phyloP scores from a whole-genome alignment of 1,284 basidiomycete species.

The Ustilago shanxiensis region DNA sequence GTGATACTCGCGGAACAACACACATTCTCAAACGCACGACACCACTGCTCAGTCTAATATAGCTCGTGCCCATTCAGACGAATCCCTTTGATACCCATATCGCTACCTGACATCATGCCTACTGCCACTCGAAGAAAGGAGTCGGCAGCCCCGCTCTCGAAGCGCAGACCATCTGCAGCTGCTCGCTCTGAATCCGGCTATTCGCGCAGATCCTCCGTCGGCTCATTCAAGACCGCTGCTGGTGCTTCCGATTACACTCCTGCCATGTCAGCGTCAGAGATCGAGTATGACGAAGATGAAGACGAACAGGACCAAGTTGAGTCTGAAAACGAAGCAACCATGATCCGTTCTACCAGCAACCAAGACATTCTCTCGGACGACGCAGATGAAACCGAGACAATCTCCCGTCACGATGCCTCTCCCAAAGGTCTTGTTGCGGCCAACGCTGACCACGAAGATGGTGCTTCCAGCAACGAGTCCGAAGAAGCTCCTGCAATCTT shows the following conservation, averaged over 20 bases:
- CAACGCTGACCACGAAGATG: conserved; percentile 1
- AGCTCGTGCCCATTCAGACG: neutral
- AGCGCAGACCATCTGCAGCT: conserved; percentile 30
- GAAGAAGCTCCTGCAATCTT: conserved; percentile 35
- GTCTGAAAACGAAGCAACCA: conserved; percentile 10
- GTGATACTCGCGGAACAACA: neutral
- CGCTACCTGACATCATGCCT: conserved; percentile 16
- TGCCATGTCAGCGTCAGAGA: conserved; percentile 10
- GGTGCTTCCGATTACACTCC: conserved; percentile 24
- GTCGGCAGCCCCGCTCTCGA: conserved; percentile 3
- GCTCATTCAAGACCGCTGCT: conserved; percentile 45
- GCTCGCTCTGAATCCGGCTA: conserved; percentile 38
- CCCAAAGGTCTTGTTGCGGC: conserved; percentile 12
- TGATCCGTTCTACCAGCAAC: conserved; percentile 16
- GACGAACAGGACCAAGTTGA: conserved; percentile 12
- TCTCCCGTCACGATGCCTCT: conserved; percentile 10
- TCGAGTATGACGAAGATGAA: conserved; percentile 18
- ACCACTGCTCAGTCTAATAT: neutral
- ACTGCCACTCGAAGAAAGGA: conserved; percentile 24
- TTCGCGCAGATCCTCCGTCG: conserved; percentile 37
- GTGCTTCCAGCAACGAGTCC: conserved; percentile 27
- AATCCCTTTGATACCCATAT: neutral
- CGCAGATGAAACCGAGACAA: conserved; percentile 28
- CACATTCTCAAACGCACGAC: neutral
- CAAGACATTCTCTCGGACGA: conserved; percentile 14